phyloP scores from a whole-genome alignment of 306 rosid genomes.

The Cucurbita ficifolia region DNA sequence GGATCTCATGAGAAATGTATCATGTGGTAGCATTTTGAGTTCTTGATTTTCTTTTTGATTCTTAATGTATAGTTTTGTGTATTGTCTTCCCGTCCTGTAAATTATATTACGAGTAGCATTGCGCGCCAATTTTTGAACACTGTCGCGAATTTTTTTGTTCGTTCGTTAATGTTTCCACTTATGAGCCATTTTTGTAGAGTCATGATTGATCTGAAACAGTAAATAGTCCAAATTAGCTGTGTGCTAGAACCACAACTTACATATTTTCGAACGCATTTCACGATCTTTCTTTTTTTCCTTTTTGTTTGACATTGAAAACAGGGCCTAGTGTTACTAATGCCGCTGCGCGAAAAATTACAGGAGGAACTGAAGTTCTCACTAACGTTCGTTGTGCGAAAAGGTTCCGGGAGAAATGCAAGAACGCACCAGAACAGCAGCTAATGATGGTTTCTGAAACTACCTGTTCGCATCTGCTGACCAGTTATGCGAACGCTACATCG shows the following conservation, averaged over 20 bases:
- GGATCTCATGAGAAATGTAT: conserved; percentile 54
- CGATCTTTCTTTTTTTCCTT: not conserved
- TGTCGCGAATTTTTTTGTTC: not conserved
- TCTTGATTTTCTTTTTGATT: not conserved
- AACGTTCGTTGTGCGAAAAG: conserved; percentile 84
- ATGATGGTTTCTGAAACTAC: conserved; percentile 56
- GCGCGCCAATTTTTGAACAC: not conserved
- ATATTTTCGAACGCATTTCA: not conserved
- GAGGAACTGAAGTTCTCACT: conserved; percentile 69
- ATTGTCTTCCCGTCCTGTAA: not conserved
- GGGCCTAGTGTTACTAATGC: conserved; percentile 90
- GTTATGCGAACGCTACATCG: conserved; percentile 62
- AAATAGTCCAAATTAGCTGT: not conserved
- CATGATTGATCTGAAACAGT: not conserved
- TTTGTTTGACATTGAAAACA: conserved; percentile 45
- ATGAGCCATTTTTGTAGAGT: not conserved
- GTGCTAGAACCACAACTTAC: not conserved
- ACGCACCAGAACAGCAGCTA: conserved; percentile 59
- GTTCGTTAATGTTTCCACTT: not conserved
- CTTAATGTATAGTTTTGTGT: not conserved
- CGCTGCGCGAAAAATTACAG: conserved; percentile 77
- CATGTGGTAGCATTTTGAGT: conserved; percentile 83
- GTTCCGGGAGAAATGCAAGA: conserved; percentile 56
- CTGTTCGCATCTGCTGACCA: conserved; percentile 83
- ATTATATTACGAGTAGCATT: not conserved